Evolutionary conservation across 2,329 filamentous ascomycete species (phyloP).

Genomic region (Mycosphaerella sp.): DNA sequence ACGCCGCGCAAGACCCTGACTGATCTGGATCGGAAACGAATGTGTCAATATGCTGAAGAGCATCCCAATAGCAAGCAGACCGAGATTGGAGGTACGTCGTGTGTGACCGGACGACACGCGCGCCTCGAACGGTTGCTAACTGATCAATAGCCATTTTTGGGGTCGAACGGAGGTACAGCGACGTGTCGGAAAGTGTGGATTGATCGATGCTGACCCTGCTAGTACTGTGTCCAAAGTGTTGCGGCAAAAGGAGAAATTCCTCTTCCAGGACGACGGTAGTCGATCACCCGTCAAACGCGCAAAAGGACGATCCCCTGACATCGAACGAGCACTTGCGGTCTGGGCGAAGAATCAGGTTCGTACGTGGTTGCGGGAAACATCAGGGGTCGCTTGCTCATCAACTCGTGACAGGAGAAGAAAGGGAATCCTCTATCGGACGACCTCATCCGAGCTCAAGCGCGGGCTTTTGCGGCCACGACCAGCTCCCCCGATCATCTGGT

Average conservation of each 20-base stretch:
- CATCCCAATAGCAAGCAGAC: conserved; percentile 89
- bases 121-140: conserved; percentile 15
- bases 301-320: conserved; percentile 82
- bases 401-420: conserved; percentile 55
- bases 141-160: conserved; percentile 67
- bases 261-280: conserved; percentile 72
- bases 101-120: neutral
- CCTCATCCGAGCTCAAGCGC: conserved; percentile 78
- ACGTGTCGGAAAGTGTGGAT: neutral
- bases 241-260: conserved; percentile 88
- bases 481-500: conserved; percentile 65
- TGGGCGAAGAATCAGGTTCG: conserved; percentile 64
- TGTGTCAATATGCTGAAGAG: conserved; percentile 91
- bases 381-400: neutral
- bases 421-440: conserved; percentile 68
- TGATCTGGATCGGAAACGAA: conserved; percentile 78
- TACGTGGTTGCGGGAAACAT: neutral
- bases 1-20: conserved; percentile 65
- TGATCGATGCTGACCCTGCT: conserved; percentile 12
- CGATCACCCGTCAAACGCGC: conserved; percentile 72
- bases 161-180: conserved; percentile 84
- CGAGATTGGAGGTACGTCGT: conserved; percentile 73
- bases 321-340: conserved; percentile 81
- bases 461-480: conserved; percentile 61
- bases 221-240: conserved; percentile 99